Conservation (phyloP, 2,329 filamentous ascomycete genomes). For the Exophiala sp. region DNA sequence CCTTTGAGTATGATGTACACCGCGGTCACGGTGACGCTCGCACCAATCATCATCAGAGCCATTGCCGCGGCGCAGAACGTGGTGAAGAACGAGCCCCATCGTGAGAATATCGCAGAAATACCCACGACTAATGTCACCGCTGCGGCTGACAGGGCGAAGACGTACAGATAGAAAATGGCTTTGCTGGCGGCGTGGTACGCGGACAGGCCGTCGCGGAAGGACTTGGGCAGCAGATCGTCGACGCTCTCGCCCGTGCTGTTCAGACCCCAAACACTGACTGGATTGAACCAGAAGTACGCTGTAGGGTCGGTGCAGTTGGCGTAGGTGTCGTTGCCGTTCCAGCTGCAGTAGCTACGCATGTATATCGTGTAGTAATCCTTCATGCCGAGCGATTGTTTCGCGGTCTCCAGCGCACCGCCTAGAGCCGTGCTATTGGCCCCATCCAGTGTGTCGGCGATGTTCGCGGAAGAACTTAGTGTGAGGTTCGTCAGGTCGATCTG, state of each 20-base stretch:
- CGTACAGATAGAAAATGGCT: constrained; percentile 80
- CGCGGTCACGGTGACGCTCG: constrained; percentile 70
- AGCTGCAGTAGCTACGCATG: constrained; percentile 83
- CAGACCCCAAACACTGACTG: constrained; percentile 64
- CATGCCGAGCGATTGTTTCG: constrained; percentile 54
- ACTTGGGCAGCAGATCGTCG: constrained; percentile 63
- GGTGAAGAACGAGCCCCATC: constrained; percentile 76
- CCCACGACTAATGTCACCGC: constrained; percentile 71
- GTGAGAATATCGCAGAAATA: constrained; percentile 77
- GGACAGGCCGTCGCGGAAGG: constrained; percentile 64
- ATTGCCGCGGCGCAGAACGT: constrained; percentile 66
- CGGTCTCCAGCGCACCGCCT: constrained; percentile 34
- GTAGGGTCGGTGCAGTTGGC: constrained; percentile 66
- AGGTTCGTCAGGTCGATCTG: constrained; percentile 61
- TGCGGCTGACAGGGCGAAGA: constrained; percentile 68
- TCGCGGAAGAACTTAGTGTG: constrained; percentile 45
- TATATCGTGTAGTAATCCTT: constrained; percentile 75
- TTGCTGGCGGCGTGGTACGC: constrained; percentile 70
- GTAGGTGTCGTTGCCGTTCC: constrained; percentile 51
- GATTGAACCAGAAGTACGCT: constrained; percentile 73
- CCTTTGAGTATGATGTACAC: constrained; percentile 68
- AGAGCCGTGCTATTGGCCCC: constrained; percentile 37
- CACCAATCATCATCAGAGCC: constrained; percentile 59
- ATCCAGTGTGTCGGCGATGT: constrained; percentile 31
- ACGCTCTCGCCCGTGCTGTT: constrained; percentile 49